phyloP scores from a whole-genome alignment of 1,139 yeast species.

The Schwanniomyces etchellsii region DNA sequence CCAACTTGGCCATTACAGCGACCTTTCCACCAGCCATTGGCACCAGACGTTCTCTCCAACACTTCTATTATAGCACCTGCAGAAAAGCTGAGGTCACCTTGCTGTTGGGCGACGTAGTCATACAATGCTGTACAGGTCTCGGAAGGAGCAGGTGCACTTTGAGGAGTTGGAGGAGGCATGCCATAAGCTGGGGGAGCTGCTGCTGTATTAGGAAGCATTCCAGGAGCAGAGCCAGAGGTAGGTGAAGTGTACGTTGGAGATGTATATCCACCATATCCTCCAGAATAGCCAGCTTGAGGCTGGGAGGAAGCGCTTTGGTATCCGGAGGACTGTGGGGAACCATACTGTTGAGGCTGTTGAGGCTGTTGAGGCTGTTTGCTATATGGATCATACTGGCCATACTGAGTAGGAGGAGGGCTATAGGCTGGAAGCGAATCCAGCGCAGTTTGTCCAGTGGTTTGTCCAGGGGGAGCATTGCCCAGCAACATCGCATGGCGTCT shows the following conservation, averaged over 20 bases:
- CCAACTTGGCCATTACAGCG: constrained; percentile 78
- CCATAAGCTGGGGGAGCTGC: constrained; percentile 28
- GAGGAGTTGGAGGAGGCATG: constrained; percentile 20
- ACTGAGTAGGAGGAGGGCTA: constrained; percentile 16
- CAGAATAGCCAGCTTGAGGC: constrained; percentile 16
- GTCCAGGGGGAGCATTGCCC: constrained; percentile 25
- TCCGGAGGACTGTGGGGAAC: constrained; percentile 15
- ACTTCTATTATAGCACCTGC: constrained; percentile 87
- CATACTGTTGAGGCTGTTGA: constrained; percentile 11
- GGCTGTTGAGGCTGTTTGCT: constrained; percentile 12
- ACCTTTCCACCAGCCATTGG: constrained; percentile 99
- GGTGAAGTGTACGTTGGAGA: constrained; percentile 3
- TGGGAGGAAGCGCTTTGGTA: constrained; percentile 7
- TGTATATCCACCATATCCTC: constrained; percentile 7
- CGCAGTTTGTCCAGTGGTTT: constrained; percentile 17
- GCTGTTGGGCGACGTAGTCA: constrained; percentile 79
- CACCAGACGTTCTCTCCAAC: constrained; percentile 73
- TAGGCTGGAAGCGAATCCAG: constrained; percentile 30
- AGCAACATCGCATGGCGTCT: constrained; percentile 55
- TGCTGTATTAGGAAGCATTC: constrained; percentile 13
- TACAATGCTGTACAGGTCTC: constrained; percentile 72
- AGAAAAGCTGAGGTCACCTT: constrained; percentile 79
- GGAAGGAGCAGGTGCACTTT: constrained; percentile 26
- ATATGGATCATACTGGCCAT: constrained; percentile 5
- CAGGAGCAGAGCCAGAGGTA: constrained; percentile 5